Evolutionary conservation across 257 asterid species (phyloP).

Genomic region (Solanum corneliomulleri): DNA sequence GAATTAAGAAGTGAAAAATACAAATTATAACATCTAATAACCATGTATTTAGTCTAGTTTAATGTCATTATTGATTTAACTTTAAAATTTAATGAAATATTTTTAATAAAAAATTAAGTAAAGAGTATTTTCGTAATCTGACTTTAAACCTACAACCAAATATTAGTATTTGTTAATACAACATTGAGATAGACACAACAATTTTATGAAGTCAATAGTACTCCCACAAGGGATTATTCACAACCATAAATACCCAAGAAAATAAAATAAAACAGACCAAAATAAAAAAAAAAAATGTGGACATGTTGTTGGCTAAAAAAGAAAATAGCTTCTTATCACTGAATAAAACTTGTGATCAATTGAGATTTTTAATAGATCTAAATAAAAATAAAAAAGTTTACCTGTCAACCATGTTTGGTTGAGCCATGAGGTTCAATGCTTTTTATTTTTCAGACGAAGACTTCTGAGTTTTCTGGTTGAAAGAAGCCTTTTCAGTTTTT

Average conservation of each 20-base stretch:
- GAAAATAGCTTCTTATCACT: neutral
- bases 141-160: neutral
- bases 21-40: no score
- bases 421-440: neutral
- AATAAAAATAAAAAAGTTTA: neutral
- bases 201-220: neutral
- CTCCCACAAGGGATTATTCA: neutral
- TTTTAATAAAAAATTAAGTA: no score
- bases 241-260: neutral
- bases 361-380: neutral
- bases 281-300: neutral
- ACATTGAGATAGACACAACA: neutral
- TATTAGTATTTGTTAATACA: neutral
- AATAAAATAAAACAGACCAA: neutral
- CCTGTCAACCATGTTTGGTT: neutral
- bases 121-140: no score
- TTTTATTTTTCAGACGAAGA: no score
- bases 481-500: no score
- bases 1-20: no score
- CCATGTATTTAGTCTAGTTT: no score
- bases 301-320: neutral
- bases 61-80: no score
- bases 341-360: neutral
- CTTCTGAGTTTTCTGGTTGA: no score
- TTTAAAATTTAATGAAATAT: no score